Conservation (phyloP, 139 green algal genomes). For the Spirogloea muscicola region DNA sequence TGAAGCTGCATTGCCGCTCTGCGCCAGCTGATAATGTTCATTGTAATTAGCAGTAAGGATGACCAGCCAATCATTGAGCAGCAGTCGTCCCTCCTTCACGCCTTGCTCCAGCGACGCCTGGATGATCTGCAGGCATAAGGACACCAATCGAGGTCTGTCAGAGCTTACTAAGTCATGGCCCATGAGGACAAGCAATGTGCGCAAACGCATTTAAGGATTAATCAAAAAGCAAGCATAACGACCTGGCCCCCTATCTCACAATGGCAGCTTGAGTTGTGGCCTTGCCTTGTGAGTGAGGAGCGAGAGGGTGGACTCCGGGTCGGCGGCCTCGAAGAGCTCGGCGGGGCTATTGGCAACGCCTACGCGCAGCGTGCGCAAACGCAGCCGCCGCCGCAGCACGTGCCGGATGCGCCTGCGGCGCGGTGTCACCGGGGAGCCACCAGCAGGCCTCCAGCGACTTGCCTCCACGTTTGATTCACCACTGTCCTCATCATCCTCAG, state of each 20-base stretch:
- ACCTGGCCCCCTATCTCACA: too few species aligned
- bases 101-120: constrained; percentile 53
- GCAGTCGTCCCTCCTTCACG: constrained; percentile 57
- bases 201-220: too few species aligned
- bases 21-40: constrained; percentile 28
- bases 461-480: too few species aligned
- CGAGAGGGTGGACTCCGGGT: constrained; percentile 62
- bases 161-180: too few species aligned
- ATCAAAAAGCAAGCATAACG: too few species aligned
- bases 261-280: too few species aligned
- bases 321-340: constrained; percentile 59
- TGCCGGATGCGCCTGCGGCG: background rate
- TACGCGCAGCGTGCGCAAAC: constrained; percentile 30
- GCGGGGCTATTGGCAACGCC: constrained; percentile 5
- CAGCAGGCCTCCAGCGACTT: too few species aligned
- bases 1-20: constrained; percentile 13
- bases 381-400: constrained; percentile 29
- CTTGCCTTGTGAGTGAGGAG: constrained; percentile 74
- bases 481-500: constrained; percentile 7
- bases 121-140: constrained; percentile 54
- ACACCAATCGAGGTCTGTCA: too few species aligned
- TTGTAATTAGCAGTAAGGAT: constrained; percentile 71
- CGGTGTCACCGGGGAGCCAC: background rate
- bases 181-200: too few species aligned
- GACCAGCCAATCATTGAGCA: constrained; percentile 86